Percentiles rank a stretch among this genome's conserved stretches.
phyloP scores from a whole-genome alignment of 2,329 filamentous ascomycete genomes.

The Ophiocordyceps camponoti-saundersi region DNA sequence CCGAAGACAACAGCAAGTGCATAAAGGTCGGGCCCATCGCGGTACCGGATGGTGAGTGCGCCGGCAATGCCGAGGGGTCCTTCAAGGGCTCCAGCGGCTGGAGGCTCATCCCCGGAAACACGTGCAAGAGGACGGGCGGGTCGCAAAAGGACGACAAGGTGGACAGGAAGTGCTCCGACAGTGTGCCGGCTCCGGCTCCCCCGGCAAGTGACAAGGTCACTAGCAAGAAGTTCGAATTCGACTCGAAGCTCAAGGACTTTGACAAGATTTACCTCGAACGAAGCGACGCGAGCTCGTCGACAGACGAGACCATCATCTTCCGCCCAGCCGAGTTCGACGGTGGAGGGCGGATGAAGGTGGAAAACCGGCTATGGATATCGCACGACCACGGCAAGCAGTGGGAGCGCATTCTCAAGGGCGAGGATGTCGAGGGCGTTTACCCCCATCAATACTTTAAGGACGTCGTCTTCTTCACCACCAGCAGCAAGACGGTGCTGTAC shows the following conservation, averaged over 20 bases:
- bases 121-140: constrained; percentile 44
- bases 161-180: constrained; percentile 60
- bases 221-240: constrained; percentile 43
- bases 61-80: constrained; percentile 43
- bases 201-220: constrained; percentile 51
- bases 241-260: constrained; percentile 32
- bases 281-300: constrained; percentile 40
- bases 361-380: constrained; percentile 53
- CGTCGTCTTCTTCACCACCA: constrained; percentile 71
- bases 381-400: constrained; percentile 82
- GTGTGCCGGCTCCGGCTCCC: constrained; percentile 24
- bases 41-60: constrained; percentile 58
- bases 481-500: constrained; percentile 50
- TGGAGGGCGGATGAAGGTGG: constrained; percentile 14
- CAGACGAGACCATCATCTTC: constrained; percentile 56
- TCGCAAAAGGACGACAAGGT: constrained; percentile 54
- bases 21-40: constrained; percentile 42
- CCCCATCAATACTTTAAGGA: constrained; percentile 73
- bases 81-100: constrained; percentile 83
- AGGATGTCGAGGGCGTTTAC: constrained; percentile 53
- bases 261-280: constrained; percentile 66
- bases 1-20: constrained; percentile 52
- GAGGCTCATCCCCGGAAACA: constrained; percentile 75
- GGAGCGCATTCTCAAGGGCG: constrained; percentile 50
- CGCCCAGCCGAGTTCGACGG: constrained; percentile 23